Base-by-base conservation (phyloP, 1,284 basidiomycete genomes). In the Malassezia japonica region DNA sequence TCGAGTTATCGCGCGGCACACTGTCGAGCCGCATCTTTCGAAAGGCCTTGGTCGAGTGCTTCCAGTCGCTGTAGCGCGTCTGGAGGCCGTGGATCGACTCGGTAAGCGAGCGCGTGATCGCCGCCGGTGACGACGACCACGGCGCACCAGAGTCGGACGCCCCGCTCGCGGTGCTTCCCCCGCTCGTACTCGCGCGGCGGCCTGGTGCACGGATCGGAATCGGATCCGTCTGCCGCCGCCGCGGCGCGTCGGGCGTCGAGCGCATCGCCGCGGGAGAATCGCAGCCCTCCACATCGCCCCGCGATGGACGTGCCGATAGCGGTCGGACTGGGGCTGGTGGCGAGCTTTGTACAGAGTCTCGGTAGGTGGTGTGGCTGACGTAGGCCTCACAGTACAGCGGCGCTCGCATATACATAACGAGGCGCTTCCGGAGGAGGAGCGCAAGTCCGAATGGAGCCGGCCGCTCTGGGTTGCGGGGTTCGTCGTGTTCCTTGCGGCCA, bases 361-460 rank as follows among this genome's bases (percentile, higher is more conserved):
- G 29, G 20, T 32, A 33, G 7, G 40, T 15, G 16, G 20, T 21
- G 6, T 10, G 6, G 35, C 32, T 34, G 8, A 32, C 41, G 28
- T 10, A 36, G 79, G 90, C 15, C 79, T 96, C 32, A 94, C 91
- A 24, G 84, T 96, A 56, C 90, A 95, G 73, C 82, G 91, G 59
- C 91, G 92, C 77, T 90, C 87, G 63, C 90, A 95, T 78, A 80
- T 95, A 32, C 76, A 85, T 55, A 88, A 94, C 70, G 85, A 89
- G 61, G 75, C 77, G 3, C 77, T 85, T 9, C 83, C 87, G 3
- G 78, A 82, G 40, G 70, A 45, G 9, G 46, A 54, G 24, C 65
- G 62, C 9, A 43, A 48, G 25, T 53, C 59, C 1, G 66, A 65
- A 47, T 69, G 63, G 65, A 60, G 55, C 18, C 62, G 66, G 13